A percentile compares a stretch with the other conserved stretches of the same genome.
These are phyloP conservation scores for Beta vulgaris DNA, from an alignment of 148 eudicot species.

Conservation along the genomic window DNA sequence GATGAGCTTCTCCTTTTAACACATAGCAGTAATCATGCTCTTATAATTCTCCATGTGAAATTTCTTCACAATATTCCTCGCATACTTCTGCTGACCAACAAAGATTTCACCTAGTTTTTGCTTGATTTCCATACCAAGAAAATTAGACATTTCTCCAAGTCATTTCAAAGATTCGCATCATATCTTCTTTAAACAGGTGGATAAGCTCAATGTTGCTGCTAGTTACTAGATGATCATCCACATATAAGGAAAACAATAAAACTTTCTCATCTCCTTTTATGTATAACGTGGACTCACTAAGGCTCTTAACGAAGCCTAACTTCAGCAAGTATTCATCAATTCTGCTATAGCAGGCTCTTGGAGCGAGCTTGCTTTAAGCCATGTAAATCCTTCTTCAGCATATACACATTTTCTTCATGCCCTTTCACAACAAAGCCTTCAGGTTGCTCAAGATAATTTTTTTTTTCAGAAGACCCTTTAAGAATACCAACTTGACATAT, in stretches of 20 bases:
- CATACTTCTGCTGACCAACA: no score
- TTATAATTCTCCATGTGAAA: no score
- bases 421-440: conserved; percentile 11
- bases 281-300: conserved; percentile 14
- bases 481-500: conserved; percentile 14
- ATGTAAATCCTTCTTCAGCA: conserved; percentile 17
- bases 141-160: no score
- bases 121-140: no score
- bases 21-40: no score
- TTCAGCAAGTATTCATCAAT: conserved; percentile 15
- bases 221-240: background rate
- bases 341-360: conserved; percentile 21
- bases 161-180: no score
- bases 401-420: conserved; percentile 5
- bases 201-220: background rate
- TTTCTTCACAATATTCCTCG: no score
- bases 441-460: conserved; percentile 19
- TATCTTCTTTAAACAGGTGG: background rate
- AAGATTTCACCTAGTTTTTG: no score
- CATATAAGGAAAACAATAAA: background rate
- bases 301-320: conserved; percentile 12
- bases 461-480: conserved; percentile 5
- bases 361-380: conserved; percentile 27
- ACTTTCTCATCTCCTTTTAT: background rate
- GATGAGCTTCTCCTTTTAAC: no score